phyloP scores from a whole-genome alignment of 129 eudicot species.

The Lactuca sativa region DNA sequence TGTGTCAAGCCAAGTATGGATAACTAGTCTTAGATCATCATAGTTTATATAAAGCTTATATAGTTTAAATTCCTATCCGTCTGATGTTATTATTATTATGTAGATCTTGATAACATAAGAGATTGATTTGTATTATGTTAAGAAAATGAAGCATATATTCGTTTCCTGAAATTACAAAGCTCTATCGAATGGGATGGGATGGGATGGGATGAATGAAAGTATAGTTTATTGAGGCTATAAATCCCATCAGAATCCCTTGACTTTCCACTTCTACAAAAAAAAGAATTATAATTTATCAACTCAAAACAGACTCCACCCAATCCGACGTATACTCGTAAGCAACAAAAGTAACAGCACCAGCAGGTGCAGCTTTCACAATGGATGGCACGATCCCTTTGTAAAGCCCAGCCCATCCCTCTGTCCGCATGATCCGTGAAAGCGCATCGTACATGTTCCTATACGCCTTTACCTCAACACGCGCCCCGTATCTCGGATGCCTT shows the following conservation, averaged over 20 bases:
- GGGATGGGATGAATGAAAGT: slow-evolving; percentile 12
- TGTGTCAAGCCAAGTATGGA: too few species aligned
- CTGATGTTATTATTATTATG: too few species aligned
- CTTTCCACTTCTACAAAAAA: slow-evolving; percentile 15
- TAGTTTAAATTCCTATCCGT: too few species aligned
- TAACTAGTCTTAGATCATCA: too few species aligned
- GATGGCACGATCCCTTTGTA: slow-evolving; percentile 96
- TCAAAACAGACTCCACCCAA: slow-evolving; percentile 73
- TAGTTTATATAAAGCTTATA: too few species aligned
- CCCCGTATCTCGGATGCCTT: slow-evolving; percentile 87
- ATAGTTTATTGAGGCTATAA: slow-evolving; percentile 16
- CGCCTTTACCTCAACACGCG: slow-evolving; percentile 68
- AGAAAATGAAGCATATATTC: background rate
- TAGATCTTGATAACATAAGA: too few species aligned
- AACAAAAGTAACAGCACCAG: slow-evolving; percentile 97
- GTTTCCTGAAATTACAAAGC: slow-evolving; percentile 12
- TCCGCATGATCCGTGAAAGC: slow-evolving; percentile 51
- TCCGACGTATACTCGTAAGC: slow-evolving; percentile 76
- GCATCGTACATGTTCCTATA: slow-evolving; percentile 81
- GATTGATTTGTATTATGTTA: background rate
- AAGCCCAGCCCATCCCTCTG: slow-evolving; percentile 90
- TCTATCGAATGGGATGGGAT: background rate
- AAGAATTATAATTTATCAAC: slow-evolving; percentile 23
- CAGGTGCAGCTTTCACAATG: slow-evolving; percentile 92
- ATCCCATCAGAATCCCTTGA: slow-evolving; percentile 7